These are phyloP conservation scores for Puccinia coronata DNA, from an alignment of 1,284 basidiomycete species.

Conservation along the genomic window DNA sequence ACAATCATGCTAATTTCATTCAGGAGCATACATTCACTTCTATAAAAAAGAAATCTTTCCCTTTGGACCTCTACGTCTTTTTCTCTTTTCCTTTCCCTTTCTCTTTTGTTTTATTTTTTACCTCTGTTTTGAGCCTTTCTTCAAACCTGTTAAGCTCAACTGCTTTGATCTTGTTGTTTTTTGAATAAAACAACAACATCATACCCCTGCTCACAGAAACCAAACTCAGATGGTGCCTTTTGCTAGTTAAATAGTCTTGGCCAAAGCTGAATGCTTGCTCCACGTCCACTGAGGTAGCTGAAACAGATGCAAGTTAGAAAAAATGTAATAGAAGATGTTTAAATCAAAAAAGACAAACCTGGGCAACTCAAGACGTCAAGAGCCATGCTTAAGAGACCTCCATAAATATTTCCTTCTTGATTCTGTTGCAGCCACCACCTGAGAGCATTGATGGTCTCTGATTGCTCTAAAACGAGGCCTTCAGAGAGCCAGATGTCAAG, in stretches of 20 bases:
- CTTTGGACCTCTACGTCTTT: neutral
- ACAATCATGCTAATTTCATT: neutral
- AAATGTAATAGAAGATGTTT: neutral
- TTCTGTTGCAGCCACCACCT: neutral
- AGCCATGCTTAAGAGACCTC: neutral
- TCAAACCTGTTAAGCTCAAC: neutral
- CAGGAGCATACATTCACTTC: neutral
- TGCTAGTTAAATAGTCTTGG: neutral
- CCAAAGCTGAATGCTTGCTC: conserved; percentile 9
- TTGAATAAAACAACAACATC: neutral
- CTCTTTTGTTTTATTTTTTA: neutral
- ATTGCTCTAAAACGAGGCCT: neutral
- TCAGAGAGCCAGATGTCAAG: neutral
- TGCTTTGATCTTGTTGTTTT: neutral
- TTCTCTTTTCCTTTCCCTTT: neutral
- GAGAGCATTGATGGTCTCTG: neutral
- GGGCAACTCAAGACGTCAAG: conserved; percentile 11
- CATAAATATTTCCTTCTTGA: neutral
- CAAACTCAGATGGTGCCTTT: neutral
- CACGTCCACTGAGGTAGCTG: conserved; percentile 6
- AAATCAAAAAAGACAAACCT: neutral
- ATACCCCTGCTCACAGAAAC: neutral
- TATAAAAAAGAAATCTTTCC: neutral
- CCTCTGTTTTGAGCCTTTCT: neutral
- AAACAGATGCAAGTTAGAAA: neutral